Base-by-base conservation (phyloP, 352 stramenopile genomes). In the Phytophthora vignae region DNA sequence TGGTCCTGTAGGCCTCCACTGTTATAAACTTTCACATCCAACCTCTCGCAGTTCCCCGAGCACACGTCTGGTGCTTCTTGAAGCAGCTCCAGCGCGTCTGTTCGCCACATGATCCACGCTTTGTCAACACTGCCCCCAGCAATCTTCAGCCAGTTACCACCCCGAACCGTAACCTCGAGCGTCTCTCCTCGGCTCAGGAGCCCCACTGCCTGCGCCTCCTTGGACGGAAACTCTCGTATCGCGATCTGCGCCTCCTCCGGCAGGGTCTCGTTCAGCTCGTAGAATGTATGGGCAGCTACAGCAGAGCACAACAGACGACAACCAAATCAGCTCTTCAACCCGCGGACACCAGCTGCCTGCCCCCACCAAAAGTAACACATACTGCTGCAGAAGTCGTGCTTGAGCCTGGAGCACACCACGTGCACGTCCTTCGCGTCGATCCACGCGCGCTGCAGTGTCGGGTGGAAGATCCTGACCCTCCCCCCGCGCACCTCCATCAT, bases 101-200 rank as follows among this genome's bases (percentile, higher is more conserved):
- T 91, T 31, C 74, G 73, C 73, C 81, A 88, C 87, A 94, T 94
- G 58, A 92, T 91, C 87, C 87, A 92, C 52, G 73, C 74, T 40
- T 79, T 82, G 38, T 74, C 64, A 42, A 68, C 25, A 9, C 27
- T 62, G 6, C 60, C 53, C 44, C 60, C 64, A 65, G 56, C 55
- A 63, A 92, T 74, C 52, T 84, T 76, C 40, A 94, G 64, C 87
- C 87, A 93, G 21, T 82, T 77, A 1, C 74, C 85, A 25, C 77
- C 79, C 9, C 75, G 70, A 15, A 73, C 64, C n/a, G 74, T 73
- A 25, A 79, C 79, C 62, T 94, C 87, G 11, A 93, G 55, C n/a
- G 82, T 77, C 31, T 91, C 79, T 1, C 81, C 77, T 38, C 74
- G 78, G 62, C 77, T 90, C 29, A 94, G 46, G 7, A 92, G 40